Evolutionary conservation across 306 rosid genomes (phyloP), one percentile per base, ranked within the genome.

Genomic region (Ziziphus jujuba): DNA sequence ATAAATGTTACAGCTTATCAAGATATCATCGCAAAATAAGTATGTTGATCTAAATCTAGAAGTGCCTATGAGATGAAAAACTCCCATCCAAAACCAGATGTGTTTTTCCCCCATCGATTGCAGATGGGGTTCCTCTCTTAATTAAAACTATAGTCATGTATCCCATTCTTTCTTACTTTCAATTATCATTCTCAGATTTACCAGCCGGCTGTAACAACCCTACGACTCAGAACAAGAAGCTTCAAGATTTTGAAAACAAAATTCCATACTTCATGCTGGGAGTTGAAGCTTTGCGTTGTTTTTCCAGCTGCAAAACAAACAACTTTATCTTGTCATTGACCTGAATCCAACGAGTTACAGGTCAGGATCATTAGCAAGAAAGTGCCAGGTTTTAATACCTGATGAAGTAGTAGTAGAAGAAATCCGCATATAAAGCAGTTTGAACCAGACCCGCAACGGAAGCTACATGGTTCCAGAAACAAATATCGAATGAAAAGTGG

Each of bases 391-490:
- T 35, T 53, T 11, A 45, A 56, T 80, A 90, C 98, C 98, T 93
- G 71, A 84, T 67, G 70, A 85, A 93, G 77, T 93, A 93, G 84
- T 86, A 93, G 82, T 90, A 93, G 85, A 93, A 93, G 87, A 93
- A 93, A 84, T 93, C 99, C 25, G 91, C 97, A 73, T 93, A 93
- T 50, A 93, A 68, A 62, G 95, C 97, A 2, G 99, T 88, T 86
- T 93, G 99, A 82, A 90, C 84, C 78, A 90, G 82, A 61, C 99
- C 97, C 1, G 97, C 84, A 40, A 85, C 2, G 48, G 87, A 85
- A 47, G 99, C 99, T 93, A 78, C 82, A 74, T 66, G 61, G 72
- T 50, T 62, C 49, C 58, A 73, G 7, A 28, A 13, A 63, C 1
- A 16, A 15, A 17, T 16, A 50, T 16, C 7, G 9, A 50, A 50